A percentile compares a stretch with the other conserved stretches of the same genome.
phyloP scores from a whole-genome alignment of 257 asterid genomes.

The Solanum neorickii region DNA sequence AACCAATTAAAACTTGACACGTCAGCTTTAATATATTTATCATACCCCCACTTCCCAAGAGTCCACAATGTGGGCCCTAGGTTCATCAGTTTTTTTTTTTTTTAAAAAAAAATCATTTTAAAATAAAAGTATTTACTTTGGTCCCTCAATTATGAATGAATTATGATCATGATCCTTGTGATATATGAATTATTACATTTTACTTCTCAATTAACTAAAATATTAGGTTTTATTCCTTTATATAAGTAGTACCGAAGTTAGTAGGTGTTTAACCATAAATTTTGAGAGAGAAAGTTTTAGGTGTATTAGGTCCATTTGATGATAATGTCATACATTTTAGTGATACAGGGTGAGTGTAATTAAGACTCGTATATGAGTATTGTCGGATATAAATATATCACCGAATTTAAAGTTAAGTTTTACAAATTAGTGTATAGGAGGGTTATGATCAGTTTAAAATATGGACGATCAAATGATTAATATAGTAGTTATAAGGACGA shows the following conservation, averaged over 20 bases:
- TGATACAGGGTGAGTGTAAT: neutral
- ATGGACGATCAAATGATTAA: fast-evolving
- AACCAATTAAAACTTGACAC: neutral
- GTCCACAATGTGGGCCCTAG: neutral
- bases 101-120: too few species aligned
- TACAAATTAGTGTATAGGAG: fast-evolving
- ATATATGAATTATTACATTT: neutral
- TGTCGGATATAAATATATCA: neutral
- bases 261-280: neutral
- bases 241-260: neutral
- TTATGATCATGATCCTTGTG: neutral
- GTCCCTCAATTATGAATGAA: neutral
- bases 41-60: neutral
- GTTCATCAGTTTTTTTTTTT: neutral
- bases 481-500: neutral
- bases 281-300: neutral
- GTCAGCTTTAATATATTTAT: neutral
- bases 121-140: neutral
- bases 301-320: neutral
- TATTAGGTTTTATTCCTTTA: neutral
- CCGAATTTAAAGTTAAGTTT: neutral
- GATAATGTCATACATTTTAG: neutral
- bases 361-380: fast-evolving
- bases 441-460: fast-evolving
- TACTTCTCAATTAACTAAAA: neutral